Conservation (phyloP, 2,329 filamentous ascomycete genomes). For the Penicillium sp. region DNA sequence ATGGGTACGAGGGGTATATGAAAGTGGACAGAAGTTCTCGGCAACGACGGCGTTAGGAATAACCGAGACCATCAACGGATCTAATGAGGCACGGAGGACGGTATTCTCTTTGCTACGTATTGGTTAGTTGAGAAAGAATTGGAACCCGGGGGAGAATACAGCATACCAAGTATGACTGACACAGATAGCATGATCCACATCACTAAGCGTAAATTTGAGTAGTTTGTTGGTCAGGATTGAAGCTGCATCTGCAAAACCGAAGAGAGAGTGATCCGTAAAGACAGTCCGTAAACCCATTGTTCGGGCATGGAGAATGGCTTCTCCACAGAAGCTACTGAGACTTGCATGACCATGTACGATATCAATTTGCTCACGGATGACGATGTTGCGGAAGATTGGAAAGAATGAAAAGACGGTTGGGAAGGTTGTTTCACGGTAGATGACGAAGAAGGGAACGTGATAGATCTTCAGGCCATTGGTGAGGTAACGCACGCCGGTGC, state of each 20-base stretch:
- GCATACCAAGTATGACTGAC: conserved; percentile 94
- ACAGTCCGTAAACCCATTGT: conserved; percentile 97
- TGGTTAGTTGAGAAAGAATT: conserved; percentile 3
- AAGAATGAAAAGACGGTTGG: conserved; percentile 99
- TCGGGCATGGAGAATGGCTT: conserved; percentile 89
- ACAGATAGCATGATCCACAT: conserved; percentile 97
- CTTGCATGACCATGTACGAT: conserved; percentile 98
- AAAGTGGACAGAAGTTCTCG: conserved; percentile 85
- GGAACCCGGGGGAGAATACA: neutral
- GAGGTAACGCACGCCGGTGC: conserved; percentile 90
- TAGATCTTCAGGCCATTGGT: conserved; percentile 99
- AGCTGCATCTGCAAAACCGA: conserved; percentile 93
- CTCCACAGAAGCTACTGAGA: conserved; percentile 89
- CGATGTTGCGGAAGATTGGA: conserved; percentile 94
- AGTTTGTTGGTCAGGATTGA: conserved; percentile 98
- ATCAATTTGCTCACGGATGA: conserved; percentile 91
- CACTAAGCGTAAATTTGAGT: conserved; percentile 92
- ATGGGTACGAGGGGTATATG: conserved; percentile 50
- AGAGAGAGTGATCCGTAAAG: conserved; percentile 96
- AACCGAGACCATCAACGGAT: conserved; percentile 95
- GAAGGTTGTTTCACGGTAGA: conserved; percentile 91
- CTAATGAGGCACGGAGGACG: conserved; percentile 87
- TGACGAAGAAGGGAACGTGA: conserved; percentile 92
- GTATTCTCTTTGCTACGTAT: conserved; percentile 88
- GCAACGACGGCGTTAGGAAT: conserved; percentile 98